phyloP scores from a whole-genome alignment of 352 stramenopile genomes.

The Peronospora farinosa region DNA sequence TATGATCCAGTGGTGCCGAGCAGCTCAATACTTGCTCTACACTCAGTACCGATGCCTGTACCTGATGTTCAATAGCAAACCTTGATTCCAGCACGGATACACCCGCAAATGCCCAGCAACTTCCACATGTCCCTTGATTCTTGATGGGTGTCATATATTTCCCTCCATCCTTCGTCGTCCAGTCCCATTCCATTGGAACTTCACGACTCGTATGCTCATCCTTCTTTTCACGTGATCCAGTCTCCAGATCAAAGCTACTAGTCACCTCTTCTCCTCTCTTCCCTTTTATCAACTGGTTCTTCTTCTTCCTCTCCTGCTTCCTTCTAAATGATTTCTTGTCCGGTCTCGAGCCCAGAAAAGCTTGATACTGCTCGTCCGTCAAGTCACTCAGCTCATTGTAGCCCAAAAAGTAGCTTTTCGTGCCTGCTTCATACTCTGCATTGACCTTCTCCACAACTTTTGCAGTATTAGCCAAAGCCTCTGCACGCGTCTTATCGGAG shows the following conservation, averaged over 20 bases:
- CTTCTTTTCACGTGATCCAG: constrained; percentile 6
- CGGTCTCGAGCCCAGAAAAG: constrained; percentile 46
- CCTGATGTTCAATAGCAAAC: constrained; percentile 71
- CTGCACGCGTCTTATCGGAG: constrained; percentile 36
- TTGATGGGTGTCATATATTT: constrained; percentile 89
- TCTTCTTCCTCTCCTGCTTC: constrained; percentile 19
- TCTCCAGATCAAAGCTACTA: not conserved
- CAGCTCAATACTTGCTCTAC: constrained; percentile 84
- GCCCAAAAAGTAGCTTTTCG: constrained; percentile 43
- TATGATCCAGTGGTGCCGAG: constrained; percentile 60
- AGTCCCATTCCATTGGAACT: constrained; percentile 56
- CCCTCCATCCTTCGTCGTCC: constrained; percentile 56
- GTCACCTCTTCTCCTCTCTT: constrained; percentile 8
- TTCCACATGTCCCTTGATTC: constrained; percentile 90
- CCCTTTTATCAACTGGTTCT: constrained; percentile 10
- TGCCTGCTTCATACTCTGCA: constrained; percentile 31
- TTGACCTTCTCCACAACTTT: constrained; percentile 46
- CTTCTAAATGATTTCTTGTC: constrained; percentile 20
- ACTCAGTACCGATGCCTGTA: constrained; percentile 57
- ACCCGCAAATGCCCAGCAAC: constrained; percentile 89
- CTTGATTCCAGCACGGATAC: constrained; percentile 68
- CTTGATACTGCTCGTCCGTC: constrained; percentile 55
- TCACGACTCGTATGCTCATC: constrained; percentile 12
- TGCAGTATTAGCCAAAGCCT: constrained; percentile 39
- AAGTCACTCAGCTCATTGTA: constrained; percentile 69